Conservation (phyloP, 257 asterid species). For the Salvia hispanica region DNA sequence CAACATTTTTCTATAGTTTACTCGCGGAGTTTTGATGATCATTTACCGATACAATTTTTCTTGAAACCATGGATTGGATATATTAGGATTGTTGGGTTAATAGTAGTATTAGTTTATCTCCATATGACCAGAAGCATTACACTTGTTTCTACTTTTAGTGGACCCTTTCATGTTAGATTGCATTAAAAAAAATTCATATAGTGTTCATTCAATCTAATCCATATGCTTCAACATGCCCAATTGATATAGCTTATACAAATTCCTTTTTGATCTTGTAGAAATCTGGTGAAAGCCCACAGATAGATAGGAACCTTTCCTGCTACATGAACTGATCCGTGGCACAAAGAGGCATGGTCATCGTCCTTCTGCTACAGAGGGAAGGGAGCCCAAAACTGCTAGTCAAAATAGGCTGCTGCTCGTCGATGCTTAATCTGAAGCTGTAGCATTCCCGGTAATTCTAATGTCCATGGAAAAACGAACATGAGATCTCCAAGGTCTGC, state of each 20-base stretch:
- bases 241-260: neutral
- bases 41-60: too few species aligned
- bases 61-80: too few species aligned
- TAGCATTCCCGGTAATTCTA: too few species aligned
- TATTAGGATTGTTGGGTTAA: too few species aligned
- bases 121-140: too few species aligned
- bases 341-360: neutral
- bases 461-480: too few species aligned
- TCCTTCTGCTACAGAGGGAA: constrained; percentile 7
- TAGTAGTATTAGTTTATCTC: too few species aligned
- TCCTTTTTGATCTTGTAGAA: neutral
- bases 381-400: constrained; percentile 9
- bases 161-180: constrained; percentile 3
- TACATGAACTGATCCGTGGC: constrained; percentile 23
- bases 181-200: neutral
- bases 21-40: neutral
- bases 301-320: neutral
- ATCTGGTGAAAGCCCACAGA: neutral
- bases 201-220: neutral
- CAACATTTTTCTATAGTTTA: constrained; percentile 9
- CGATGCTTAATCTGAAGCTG: too few species aligned
- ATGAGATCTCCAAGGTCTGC: too few species aligned
- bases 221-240: neutral
- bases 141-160: neutral
- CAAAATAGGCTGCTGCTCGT: neutral